Percentiles rank a stretch among this genome's conserved stretches.
Conservation (phyloP, 148 eudicot genomes). For the Rhododendron vialii region DNA sequence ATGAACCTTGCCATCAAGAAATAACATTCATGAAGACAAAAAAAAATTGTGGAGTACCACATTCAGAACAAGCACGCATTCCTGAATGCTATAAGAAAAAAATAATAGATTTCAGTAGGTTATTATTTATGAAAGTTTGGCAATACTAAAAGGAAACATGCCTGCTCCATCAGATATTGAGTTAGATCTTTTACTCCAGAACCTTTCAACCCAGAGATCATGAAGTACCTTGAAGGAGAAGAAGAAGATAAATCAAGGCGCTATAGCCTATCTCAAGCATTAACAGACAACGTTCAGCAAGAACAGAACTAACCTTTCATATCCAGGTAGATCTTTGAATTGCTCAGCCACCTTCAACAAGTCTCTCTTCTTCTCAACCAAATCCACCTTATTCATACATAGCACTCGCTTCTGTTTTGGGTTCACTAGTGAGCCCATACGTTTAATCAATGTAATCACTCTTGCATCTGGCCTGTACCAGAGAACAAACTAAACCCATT, state of each 20-base stretch:
- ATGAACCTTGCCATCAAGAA: neutral
- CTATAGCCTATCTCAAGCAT: neutral
- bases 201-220: conserved; percentile 94
- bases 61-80: neutral
- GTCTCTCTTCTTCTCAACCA: conserved; percentile 85
- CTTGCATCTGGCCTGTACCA: conserved; percentile 77
- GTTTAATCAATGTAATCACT: conserved; percentile 67
- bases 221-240: conserved; percentile 48
- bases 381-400: conserved; percentile 92
- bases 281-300: neutral
- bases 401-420: conserved; percentile 69
- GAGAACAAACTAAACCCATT: neutral
- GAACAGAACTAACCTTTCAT: conserved; percentile 3
- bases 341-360: conserved; percentile 71
- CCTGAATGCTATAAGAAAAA: neutral
- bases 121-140: conserved; percentile 1
- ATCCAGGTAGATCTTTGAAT: conserved; percentile 52
- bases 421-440: conserved; percentile 69
- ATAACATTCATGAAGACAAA: neutral
- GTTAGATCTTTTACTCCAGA: conserved; percentile 81
- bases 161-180: conserved; percentile 75
- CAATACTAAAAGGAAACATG: conserved; percentile 17
- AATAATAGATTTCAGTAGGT: neutral
- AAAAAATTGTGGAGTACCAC: neutral
- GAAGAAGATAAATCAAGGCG: conserved; percentile 4